Evolutionary conservation across 345 rosid species (phyloP).

Genomic region (Hibiscus tridactylites): DNA sequence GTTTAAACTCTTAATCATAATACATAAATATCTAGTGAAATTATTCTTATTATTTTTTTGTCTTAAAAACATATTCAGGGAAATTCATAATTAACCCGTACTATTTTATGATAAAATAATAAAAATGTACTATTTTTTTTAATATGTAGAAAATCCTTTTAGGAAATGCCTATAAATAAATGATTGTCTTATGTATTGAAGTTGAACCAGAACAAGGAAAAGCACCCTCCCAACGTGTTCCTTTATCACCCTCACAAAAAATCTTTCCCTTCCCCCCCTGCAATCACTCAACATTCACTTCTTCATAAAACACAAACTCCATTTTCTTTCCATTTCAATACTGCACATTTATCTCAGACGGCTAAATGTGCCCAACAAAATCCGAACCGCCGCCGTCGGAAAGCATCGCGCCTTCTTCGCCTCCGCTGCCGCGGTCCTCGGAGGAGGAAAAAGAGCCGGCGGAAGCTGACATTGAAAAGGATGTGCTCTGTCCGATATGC

Average conservation of each 20-base stretch:
- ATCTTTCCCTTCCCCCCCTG: not conserved
- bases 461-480: constrained; percentile 25
- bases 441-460: constrained; percentile 1
- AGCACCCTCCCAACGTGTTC: constrained; percentile 25
- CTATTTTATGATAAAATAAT: no score
- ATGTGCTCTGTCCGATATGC: constrained; percentile 50
- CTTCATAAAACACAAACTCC: not conserved
- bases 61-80: no score
- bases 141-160: no score
- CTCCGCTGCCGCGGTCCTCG: not conserved
- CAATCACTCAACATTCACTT: not conserved
- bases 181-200: not conserved
- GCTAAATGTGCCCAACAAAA: constrained; percentile 16
- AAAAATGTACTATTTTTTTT: no score
- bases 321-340: no score
- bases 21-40: no score
- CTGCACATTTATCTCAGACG: not conserved
- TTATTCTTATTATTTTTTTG: no score
- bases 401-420: not conserved
- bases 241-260: constrained; percentile 24
- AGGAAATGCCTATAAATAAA: no score
- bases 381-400: constrained; percentile 12
- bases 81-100: no score
- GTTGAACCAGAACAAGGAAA: not conserved
- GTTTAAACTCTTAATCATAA: no score